A percentile compares a stretch with the other conserved stretches of the same genome.
Evolutionary conservation across 108 stramenopile species (phyloP).

Genomic region (Cylindrotheca fusiformis): DNA sequence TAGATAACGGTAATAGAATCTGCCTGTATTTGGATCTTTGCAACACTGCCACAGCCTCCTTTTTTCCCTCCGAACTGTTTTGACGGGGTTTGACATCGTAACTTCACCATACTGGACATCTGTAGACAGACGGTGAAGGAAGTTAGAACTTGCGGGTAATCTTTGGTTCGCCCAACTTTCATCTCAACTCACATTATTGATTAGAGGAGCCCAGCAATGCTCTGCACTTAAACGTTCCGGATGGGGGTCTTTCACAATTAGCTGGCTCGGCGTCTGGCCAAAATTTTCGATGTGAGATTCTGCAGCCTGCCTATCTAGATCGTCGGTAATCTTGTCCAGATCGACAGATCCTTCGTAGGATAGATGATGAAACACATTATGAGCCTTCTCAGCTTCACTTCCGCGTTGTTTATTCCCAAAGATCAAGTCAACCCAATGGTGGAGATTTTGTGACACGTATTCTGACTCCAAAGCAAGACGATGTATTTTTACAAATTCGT

Average conservation of each 20-base stretch:
- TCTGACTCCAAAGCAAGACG: slow-evolving; percentile 93
- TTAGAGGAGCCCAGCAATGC: slow-evolving; percentile 54
- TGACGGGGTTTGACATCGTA: slow-evolving; percentile 64
- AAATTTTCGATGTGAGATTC: slow-evolving; percentile 96
- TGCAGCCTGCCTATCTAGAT: slow-evolving; percentile 73
- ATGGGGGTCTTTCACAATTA: slow-evolving; percentile 68
- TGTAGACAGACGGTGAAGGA: slow-evolving; percentile 8
- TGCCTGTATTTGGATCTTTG: slow-evolving; percentile 51
- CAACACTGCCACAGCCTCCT: slow-evolving; percentile 52
- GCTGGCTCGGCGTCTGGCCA: slow-evolving; percentile 95
- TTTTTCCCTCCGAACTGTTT: slow-evolving; percentile 59
- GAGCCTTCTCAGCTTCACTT: slow-evolving; percentile 69
- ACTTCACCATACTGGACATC: slow-evolving; percentile 32
- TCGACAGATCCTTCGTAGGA: slow-evolving; percentile 98
- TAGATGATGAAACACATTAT: slow-evolving; percentile 95
- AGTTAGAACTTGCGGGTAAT: neutral
- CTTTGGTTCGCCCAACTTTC: neutral
- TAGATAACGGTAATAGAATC: slow-evolving; percentile 66
- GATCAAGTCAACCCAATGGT: slow-evolving; percentile 96
- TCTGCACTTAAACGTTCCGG: slow-evolving; percentile 48
- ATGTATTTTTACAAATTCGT: slow-evolving; percentile 91
- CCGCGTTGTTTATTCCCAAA: slow-evolving; percentile 96
- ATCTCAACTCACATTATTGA: slow-evolving; percentile 38
- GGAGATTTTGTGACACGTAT: slow-evolving; percentile 84
- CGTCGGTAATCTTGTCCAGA: slow-evolving; percentile 89